A percentile compares a stretch with the other conserved stretches of the same genome.
Evolutionary conservation across 2,329 filamentous ascomycete species (phyloP).

Genomic region (Chrysoporthe austroafricana): DNA sequence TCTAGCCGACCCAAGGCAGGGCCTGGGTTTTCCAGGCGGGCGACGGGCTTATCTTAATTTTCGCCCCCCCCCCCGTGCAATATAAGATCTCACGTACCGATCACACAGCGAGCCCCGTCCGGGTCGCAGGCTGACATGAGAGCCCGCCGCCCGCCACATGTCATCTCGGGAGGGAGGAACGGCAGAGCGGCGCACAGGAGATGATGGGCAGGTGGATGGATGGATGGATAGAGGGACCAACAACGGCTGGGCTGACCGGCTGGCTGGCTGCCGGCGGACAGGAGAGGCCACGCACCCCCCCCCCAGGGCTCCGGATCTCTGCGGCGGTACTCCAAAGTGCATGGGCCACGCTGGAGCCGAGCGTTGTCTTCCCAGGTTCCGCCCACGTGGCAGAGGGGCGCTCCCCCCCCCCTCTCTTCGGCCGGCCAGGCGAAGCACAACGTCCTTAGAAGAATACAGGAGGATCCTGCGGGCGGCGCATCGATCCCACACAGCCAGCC

Average conservation of each 20-base stretch:
- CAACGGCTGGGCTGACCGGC: too few relatives aligned
- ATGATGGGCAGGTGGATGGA: neutral
- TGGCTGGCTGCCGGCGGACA: too few relatives aligned
- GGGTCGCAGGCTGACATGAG: too few relatives aligned
- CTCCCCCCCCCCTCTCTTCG: neutral
- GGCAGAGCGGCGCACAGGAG: neutral
- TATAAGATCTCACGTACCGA: conserved; percentile 8
- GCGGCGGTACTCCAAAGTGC: too few relatives aligned
- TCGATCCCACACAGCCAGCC: neutral
- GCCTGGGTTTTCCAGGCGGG: neutral
- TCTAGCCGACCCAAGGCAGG: neutral
- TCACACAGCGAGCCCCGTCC: neutral
- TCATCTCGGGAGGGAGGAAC: neutral
- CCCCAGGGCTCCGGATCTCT: too few relatives aligned
- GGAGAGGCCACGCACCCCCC: too few relatives aligned
- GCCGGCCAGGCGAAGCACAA: neutral
- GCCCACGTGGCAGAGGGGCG: conserved; percentile 12
- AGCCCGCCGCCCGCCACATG: neutral
- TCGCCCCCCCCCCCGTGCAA: neutral
- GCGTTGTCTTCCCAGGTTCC: conserved; percentile 1
- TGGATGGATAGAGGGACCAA: neutral
- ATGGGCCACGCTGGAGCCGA: conserved; percentile 8
- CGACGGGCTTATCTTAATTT: conserved; percentile 11
- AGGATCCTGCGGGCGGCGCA: neutral
- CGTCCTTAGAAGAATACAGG: too few relatives aligned